A percentile compares a stretch with the other conserved stretches of the same genome.
These are phyloP conservation scores for Chenopodium formosanum DNA, from an alignment of 148 eudicot genomes.

Conservation along the genomic window DNA sequence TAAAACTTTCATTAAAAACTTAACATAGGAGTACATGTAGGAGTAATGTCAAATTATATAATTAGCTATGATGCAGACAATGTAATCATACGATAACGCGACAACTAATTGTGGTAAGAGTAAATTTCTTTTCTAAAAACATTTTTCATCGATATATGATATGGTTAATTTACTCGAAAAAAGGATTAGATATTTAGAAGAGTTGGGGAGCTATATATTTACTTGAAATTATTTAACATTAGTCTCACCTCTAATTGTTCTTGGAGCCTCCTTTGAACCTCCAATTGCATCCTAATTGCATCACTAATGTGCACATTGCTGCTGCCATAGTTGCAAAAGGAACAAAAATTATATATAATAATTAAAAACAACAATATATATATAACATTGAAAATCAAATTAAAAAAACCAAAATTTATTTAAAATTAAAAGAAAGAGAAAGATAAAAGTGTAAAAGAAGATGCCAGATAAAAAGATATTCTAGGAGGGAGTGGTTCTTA, in stretches of 20 bases:
- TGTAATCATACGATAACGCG: background rate
- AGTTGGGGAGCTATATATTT: too few species aligned
- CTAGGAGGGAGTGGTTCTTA: conserved; percentile 23
- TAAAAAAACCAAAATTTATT: too few species aligned
- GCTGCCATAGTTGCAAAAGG: conserved; percentile 14
- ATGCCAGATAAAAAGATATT: conserved; percentile 36
- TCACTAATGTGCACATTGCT: conserved; percentile 50
- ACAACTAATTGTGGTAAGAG: background rate
- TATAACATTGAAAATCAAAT: background rate
- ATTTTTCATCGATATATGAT: too few species aligned
- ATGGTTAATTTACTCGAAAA: too few species aligned
- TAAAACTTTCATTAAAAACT: background rate
- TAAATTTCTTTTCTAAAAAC: too few species aligned
- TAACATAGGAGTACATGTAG: too few species aligned
- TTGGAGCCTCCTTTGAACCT: conserved; percentile 91
- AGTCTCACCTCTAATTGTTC: conserved; percentile 82
- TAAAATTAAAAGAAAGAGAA: conserved; percentile 15
- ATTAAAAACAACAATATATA: background rate
- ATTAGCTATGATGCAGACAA: too few species aligned
- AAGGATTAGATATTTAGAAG: too few species aligned
- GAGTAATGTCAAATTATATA: too few species aligned
- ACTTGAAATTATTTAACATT: background rate
- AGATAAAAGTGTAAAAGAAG: conserved; percentile 25
- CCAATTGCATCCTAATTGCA: conserved; percentile 94
- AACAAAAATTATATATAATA: background rate